phyloP scores from a whole-genome alignment of 139 green algal genomes.

The Chlamydomonas incerta region DNA sequence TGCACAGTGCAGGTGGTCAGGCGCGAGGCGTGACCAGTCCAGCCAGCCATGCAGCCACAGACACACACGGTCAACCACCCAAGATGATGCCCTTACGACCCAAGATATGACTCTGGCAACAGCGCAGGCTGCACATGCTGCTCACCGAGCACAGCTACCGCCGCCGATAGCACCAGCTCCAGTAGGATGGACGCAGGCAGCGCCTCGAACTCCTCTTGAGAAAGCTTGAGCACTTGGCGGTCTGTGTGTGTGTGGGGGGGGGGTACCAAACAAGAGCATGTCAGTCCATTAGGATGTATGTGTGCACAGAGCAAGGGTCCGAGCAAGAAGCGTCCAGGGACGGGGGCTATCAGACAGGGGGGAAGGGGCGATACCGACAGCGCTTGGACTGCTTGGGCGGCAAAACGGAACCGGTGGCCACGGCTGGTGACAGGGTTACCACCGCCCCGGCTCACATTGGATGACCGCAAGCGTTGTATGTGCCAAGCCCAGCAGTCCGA shows the following conservation, averaged over 20 bases:
- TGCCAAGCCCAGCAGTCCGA: slow-evolving; percentile 23
- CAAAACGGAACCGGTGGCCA: background rate
- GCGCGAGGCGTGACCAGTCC: no score
- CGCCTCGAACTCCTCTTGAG: slow-evolving; percentile 48
- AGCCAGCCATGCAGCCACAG: no score
- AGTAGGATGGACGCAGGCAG: slow-evolving; percentile 27
- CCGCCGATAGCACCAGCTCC: background rate
- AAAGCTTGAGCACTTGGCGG: slow-evolving; percentile 41
- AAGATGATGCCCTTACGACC: no score
- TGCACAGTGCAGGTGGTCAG: background rate
- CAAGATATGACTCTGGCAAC: no score
- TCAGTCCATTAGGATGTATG: background rate
- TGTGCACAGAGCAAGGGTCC: no score
- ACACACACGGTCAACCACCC: no score
- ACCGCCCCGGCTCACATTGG: slow-evolving; percentile 11
- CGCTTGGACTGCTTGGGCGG: no score
- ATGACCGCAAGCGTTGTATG: slow-evolving; percentile 44
- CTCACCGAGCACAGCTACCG: slow-evolving; percentile 4
- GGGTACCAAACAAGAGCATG: no score
- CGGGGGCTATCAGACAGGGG: no score
- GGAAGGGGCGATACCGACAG: no score
- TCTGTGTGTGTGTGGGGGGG: slow-evolving; percentile 9
- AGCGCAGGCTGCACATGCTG: background rate
- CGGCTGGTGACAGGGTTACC: background rate
- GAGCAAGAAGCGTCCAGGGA: no score